phyloP scores from a whole-genome alignment of 2,329 filamentous ascomycete genomes.

The Blastomyces silverae region DNA sequence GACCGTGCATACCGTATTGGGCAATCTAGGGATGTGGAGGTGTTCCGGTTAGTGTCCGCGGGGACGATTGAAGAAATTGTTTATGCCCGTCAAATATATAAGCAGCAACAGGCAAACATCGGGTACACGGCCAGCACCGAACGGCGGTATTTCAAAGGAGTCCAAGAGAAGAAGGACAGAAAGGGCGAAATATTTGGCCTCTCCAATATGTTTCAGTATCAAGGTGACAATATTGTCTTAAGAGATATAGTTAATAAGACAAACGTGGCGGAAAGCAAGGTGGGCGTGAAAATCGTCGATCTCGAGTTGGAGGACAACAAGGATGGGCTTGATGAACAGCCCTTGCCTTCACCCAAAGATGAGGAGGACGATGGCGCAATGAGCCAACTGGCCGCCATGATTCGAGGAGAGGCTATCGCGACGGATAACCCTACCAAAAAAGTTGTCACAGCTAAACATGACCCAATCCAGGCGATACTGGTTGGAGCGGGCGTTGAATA shows the following conservation, averaged over 20 bases:
- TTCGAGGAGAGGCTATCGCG: constrained; percentile 41
- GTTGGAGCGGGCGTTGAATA: constrained; percentile 85
- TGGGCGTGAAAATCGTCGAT: constrained; percentile 71
- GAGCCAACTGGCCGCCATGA: constrained; percentile 62
- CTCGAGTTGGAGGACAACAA: constrained; percentile 60
- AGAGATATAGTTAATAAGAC: constrained; percentile 98
- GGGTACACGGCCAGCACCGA: constrained; percentile 90
- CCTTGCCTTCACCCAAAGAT: constrained; percentile 28
- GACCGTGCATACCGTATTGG: constrained; percentile 95
- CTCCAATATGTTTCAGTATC: constrained; percentile 75
- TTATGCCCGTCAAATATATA: constrained; percentile 95
- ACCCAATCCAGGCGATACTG: constrained; percentile 83
- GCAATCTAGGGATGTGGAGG: constrained; percentile 85
- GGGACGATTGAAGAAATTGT: constrained; percentile 97
- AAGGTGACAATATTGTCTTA: constrained; percentile 69
- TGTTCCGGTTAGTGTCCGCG: constrained; percentile 81
- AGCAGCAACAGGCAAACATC: constrained; percentile 97
- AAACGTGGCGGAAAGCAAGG: constrained; percentile 87
- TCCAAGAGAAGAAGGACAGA: constrained; percentile 72
- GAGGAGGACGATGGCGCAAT: constrained; percentile 61
- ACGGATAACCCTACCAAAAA: constrained; percentile 38
- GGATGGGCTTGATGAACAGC: constrained; percentile 40
- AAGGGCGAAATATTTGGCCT: constrained; percentile 94
- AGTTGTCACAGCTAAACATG: constrained; percentile 43
- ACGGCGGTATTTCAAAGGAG: constrained; percentile 88